Base-by-base conservation (phyloP, 208 protist species). In the Leishmania aethiopica region DNA sequence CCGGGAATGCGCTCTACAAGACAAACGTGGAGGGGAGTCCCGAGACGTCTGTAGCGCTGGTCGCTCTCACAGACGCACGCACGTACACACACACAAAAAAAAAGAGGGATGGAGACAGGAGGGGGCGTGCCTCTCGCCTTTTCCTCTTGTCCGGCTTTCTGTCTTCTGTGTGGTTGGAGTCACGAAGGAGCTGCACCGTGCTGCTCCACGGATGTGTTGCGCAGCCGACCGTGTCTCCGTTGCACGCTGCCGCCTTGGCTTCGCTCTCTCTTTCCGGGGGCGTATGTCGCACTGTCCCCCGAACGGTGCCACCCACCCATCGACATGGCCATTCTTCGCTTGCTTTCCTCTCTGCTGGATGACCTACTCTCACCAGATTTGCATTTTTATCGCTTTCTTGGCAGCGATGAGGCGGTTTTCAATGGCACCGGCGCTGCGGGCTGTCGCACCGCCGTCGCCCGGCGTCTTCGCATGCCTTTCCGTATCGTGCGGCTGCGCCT, bases 351-450 rank as follows among this genome's bases (percentile, higher is more conserved):
- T 49, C 42, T 32, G 7, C 62, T 1, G 45, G 45, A 7, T 22
- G 8, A 74, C 45, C 3, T 35, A 32, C 19, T 74, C 28, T 51
- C 28, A 37, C 22, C 40, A 32, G 25, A 32, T 74, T 3, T 32
- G 5, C 15, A 2, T 47, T 37, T 17, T 25, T 53, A 7, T 32
- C 40, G 22, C 6, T 47, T 10, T 62, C 47, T 32, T 25, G 22
- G 3, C 55, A 45, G 59, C 67, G 11, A 84, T 84, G 80, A 47
- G 25, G 51, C 74, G 66, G 15, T 37, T 84, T 69, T 60, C 75
- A 5, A 45, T 49, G 64, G 55, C 73, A 3, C 73, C 47, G 7
- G 11, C 64, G 51, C 53, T 75, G 51, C 64, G 75, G 80, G 35
- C 66, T 40, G 11, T 57, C 22, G 40, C 51, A 2, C 13, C 37